These are phyloP conservation scores for Blastobotrys parvus DNA, from an alignment of 805 yeast genomes.

Conservation along the genomic window DNA sequence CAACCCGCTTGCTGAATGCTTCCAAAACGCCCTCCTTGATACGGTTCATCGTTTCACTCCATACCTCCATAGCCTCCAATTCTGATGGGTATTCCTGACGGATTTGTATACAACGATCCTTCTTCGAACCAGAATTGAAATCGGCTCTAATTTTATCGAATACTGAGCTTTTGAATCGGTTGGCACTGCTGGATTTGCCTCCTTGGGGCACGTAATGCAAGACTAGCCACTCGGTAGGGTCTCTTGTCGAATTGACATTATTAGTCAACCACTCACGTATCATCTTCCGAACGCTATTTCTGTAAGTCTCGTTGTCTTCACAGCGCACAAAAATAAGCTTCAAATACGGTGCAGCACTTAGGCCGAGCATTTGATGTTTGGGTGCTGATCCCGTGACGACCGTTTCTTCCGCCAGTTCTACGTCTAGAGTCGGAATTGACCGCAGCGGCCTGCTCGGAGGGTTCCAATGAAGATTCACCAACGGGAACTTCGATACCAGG, in stretches of 20 bases:
- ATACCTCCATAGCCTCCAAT: slow-evolving; percentile 33
- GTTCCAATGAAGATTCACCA: slow-evolving; percentile 68
- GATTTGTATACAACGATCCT: slow-evolving; percentile 30
- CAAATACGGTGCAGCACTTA: slow-evolving; percentile 45
- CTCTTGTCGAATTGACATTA: slow-evolving; percentile 32
- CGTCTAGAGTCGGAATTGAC: slow-evolving; percentile 52
- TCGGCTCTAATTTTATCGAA: slow-evolving; percentile 50
- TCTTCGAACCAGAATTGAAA: slow-evolving; percentile 33
- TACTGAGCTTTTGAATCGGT: slow-evolving; percentile 39
- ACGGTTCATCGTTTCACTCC: slow-evolving; percentile 38
- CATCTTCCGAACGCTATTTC: slow-evolving; percentile 72
- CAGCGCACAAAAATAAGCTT: slow-evolving; percentile 62
- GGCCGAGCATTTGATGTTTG: slow-evolving; percentile 33
- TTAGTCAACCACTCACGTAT: slow-evolving; percentile 69
- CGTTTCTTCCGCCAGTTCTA: slow-evolving; percentile 50
- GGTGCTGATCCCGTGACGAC: slow-evolving; percentile 28
- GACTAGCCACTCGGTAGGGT: slow-evolving; percentile 54
- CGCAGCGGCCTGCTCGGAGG: slow-evolving; percentile 44
- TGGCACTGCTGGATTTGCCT: slow-evolving; percentile 23
- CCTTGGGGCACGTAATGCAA: slow-evolving; percentile 41
- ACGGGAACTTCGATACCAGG: slow-evolving; percentile 41
- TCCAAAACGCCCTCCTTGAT: slow-evolving; percentile 43
- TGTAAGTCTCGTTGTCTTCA: slow-evolving; percentile 62
- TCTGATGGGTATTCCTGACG: slow-evolving; percentile 16
- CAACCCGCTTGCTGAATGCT: slow-evolving; percentile 45